A percentile compares a stretch with the other conserved stretches of the same genome.
Evolutionary conservation across 2,329 filamentous ascomycete genomes (phyloP).

Genomic region (Neonectria sp.): DNA sequence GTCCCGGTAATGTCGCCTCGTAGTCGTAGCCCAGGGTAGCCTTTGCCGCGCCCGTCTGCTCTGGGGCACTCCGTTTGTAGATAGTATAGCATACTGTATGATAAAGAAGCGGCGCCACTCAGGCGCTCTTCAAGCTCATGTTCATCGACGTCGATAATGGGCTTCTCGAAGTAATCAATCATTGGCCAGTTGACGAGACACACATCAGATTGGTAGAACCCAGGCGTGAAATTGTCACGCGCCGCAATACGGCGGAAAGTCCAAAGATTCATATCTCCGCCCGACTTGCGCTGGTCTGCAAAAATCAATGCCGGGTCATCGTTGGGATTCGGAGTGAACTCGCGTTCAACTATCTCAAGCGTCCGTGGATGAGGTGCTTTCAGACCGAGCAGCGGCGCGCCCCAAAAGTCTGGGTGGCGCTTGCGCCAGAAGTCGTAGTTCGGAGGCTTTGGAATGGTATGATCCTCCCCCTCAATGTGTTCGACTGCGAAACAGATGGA

Average conservation of each 20-base stretch:
- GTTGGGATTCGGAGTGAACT: slow-evolving; percentile 46
- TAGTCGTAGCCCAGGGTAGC: slow-evolving; percentile 46
- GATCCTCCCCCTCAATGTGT: slow-evolving; percentile 46
- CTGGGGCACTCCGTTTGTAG: slow-evolving; percentile 47
- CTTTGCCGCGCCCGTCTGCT: slow-evolving; percentile 42
- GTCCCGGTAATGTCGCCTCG: slow-evolving; percentile 48
- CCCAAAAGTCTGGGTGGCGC: slow-evolving; percentile 47
- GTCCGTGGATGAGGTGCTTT: slow-evolving; percentile 47
- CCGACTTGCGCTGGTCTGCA: slow-evolving; percentile 45
- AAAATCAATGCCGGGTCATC: slow-evolving; percentile 44
- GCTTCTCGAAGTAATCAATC: slow-evolving; percentile 50
- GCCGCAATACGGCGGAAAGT: slow-evolving; percentile 47
- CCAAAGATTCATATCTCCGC: slow-evolving; percentile 50
- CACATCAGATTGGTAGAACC: slow-evolving; percentile 45
- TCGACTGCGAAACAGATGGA: slow-evolving; percentile 50
- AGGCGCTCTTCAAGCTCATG: slow-evolving; percentile 37
- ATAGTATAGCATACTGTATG: slow-evolving; percentile 49
- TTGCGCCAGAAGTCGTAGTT: slow-evolving; percentile 45
- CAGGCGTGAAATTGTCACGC: slow-evolving; percentile 39
- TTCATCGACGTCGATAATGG: slow-evolving; percentile 46
- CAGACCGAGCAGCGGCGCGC: slow-evolving; percentile 43
- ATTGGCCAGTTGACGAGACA: slow-evolving; percentile 51
- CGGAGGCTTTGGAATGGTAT: slow-evolving; percentile 42
- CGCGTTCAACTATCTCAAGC: slow-evolving; percentile 47
- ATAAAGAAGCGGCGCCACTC: slow-evolving; percentile 39